Conservation (phyloP, 2,329 filamentous ascomycete genomes). For the Aureobasidium zeae region DNA sequence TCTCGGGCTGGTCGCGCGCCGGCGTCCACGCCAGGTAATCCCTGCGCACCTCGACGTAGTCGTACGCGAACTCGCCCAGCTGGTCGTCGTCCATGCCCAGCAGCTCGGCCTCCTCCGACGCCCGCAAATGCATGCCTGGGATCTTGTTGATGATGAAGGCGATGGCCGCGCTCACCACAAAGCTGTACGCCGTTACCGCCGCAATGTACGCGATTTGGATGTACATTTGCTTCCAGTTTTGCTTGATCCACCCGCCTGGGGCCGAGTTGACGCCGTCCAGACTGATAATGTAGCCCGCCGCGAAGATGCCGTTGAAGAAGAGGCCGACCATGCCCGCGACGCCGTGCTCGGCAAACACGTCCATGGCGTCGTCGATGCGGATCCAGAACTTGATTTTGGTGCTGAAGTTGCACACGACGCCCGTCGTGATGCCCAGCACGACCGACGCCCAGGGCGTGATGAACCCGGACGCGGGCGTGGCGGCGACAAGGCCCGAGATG, state of each 20-base stretch:
- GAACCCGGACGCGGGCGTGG: conserved; percentile 74
- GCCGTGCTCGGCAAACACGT: conserved; percentile 85
- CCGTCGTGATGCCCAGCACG: conserved; percentile 52
- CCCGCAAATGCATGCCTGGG: conserved; percentile 69
- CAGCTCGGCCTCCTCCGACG: conserved; percentile 71
- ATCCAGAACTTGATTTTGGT: conserved; percentile 75
- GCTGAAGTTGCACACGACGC: conserved; percentile 68
- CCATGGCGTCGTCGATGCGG: conserved; percentile 76
- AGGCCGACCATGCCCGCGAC: conserved; percentile 76
- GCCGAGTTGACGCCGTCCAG: conserved; percentile 65
- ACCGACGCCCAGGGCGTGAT: conserved; percentile 59
- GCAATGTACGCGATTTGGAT: conserved; percentile 71
- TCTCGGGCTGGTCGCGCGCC: conserved; percentile 55
- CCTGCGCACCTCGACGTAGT: conserved; percentile 80
- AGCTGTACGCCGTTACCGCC: conserved; percentile 57
- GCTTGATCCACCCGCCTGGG: conserved; percentile 62
- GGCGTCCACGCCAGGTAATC: conserved; percentile 86
- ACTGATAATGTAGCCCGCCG: conserved; percentile 59
- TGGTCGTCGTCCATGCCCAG: conserved; percentile 86
- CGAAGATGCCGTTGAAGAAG: conserved; percentile 66
- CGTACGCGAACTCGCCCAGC: conserved; percentile 82
- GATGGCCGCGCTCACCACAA: conserved; percentile 63
- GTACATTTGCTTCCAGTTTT: conserved; percentile 65
- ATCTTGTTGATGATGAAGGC: conserved; percentile 66
- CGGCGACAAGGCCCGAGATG: conserved; percentile 79